Base-by-base conservation (phyloP, 371 early-diverging fungal genomes). In the Syncephalastrum sp. region DNA sequence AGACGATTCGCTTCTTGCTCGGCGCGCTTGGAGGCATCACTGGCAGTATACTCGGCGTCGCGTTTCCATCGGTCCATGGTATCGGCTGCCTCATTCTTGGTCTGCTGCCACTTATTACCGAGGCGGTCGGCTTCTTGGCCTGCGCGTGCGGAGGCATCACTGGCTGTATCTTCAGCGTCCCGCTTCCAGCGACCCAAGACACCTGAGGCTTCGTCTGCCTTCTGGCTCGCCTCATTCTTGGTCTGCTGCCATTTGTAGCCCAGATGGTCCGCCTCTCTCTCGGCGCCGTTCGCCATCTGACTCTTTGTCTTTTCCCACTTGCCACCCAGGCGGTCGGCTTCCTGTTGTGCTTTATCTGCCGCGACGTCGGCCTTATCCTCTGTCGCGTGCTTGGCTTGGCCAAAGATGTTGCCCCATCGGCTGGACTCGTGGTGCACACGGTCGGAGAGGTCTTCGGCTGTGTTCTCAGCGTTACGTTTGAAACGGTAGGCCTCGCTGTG, bases 121-220 rank as follows among this genome's bases (percentile, higher is more conserved):
- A 27, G 45, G 45, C 33, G 53, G 15, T 46, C 43, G n/a, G 38
- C 43, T 33, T 61, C 52, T 17, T 59, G 29, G 19, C 51, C 38
- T 13, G 45, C 52, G 3, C 33, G 52, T 8, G 38, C 44, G 8
- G 50, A 50, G 21, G 63, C 49, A 17, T 51, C 45, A 19, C 57
- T 25, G 12, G 57, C 61, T 4, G 33, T 49, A 5, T 50, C 13
- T 4, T 57, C 53, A 25, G 42, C 42, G 29, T 48, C 56, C n/a
- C 57, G 29, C 25, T 46, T 62, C 42, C 42, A 56, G 23, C 56
- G 41, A 53, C 44, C 57, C 56, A 41, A 50, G 5, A 50, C 50
- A 19, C 57, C 50, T 23, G 56, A 51, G 24, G 16, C 42, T 4
- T 53, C 21, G 5, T 25, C 53, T 13, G 53, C 53, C 53, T 53